Base-by-base conservation (phyloP, 169 alveolate genomes). In the Eimeria falciformis region DNA sequence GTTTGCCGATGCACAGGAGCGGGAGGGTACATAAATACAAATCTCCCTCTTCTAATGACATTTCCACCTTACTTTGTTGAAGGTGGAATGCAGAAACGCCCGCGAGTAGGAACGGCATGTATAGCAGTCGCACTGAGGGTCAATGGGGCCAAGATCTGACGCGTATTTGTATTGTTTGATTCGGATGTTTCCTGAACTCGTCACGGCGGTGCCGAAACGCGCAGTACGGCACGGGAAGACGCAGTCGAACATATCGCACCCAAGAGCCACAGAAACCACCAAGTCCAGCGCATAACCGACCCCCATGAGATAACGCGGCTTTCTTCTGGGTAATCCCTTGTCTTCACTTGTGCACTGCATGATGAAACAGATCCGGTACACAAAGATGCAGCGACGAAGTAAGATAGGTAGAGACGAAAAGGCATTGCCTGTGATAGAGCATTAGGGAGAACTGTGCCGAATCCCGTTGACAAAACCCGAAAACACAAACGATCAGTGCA, bases 231-330 rank as follows among this genome's bases (percentile, higher is more conserved):
- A 97, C 4, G 99, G 99, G 93, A 97, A 98, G 18, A 99, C 99
- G 94, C 99, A 99, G 95, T 99, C 99, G 94, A 98, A 99, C 99
- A 98, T 98, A 95, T 99, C 99, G 65, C 98, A 99, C 33, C 99
- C 99, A n/a, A 98, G 95, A 40, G 99, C 97, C 40, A 99, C 98
- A 88, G 99, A 98, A 18, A 98, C 97, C 46, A 98, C 96, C 27
- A 98, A 94, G 95, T 99, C 99, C 27, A 97, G 97, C 4, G 99
- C 98, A 95, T 99, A 98, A 21, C 99, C 99, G 23, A 99, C 99
- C 0, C 99, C 99, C 99, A 99, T 99, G 82, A 98, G 97, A 94
- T 99, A 99, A 93, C 99, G 96, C 50, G 99, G 98, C 71, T 96
- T 96, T 17, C 21, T 66, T 37, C 65, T 87, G 12, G 94, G 92